Conservation (phyloP, 768 basidiomycete species). For the Tulasnella sp. region DNA sequence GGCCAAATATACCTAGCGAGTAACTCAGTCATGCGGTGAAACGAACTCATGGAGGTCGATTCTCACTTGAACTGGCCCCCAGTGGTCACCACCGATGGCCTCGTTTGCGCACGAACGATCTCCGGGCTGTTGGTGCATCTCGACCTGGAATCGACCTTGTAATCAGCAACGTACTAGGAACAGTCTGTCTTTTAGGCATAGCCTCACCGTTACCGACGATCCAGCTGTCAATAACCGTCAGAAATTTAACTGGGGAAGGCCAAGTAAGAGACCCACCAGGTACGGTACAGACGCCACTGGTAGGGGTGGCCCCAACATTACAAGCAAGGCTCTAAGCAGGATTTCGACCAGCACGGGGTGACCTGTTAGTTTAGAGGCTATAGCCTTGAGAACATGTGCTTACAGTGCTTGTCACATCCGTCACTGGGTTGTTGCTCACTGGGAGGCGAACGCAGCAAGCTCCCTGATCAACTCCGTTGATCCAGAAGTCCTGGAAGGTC, state of each 20-base stretch:
- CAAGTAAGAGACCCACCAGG: neutral
- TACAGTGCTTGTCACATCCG: conserved; percentile 21
- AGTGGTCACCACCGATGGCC: conserved; percentile 43
- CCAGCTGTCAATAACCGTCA: neutral
- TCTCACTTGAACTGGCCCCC: conserved; percentile 32
- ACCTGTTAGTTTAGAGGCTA: no score
- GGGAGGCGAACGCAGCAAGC: conserved; percentile 37
- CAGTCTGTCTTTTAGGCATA: no score
- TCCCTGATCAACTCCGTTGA: conserved; percentile 37
- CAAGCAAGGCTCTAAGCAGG: conserved; percentile 36
- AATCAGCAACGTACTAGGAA: no score
- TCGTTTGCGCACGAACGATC: conserved; percentile 37
- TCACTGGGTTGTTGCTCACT: conserved; percentile 37
- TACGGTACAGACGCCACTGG: conserved; percentile 33
- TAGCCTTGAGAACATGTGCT: neutral
- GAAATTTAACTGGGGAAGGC: no score
- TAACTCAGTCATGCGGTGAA: neutral
- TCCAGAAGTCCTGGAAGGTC: conserved; percentile 44
- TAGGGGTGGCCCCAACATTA: conserved; percentile 30
- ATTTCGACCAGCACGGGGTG: neutral
- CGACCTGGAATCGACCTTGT: no score
- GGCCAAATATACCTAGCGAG: conserved; percentile 21
- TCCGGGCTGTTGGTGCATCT: conserved; percentile 44
- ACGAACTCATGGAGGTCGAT: neutral
- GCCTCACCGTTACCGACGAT: conserved; percentile 23